Evolutionary conservation across 2,329 filamentous ascomycete genomes (phyloP), one percentile per base, ranked within the genome.

Genomic region (Cyphellophora europaea): DNA sequence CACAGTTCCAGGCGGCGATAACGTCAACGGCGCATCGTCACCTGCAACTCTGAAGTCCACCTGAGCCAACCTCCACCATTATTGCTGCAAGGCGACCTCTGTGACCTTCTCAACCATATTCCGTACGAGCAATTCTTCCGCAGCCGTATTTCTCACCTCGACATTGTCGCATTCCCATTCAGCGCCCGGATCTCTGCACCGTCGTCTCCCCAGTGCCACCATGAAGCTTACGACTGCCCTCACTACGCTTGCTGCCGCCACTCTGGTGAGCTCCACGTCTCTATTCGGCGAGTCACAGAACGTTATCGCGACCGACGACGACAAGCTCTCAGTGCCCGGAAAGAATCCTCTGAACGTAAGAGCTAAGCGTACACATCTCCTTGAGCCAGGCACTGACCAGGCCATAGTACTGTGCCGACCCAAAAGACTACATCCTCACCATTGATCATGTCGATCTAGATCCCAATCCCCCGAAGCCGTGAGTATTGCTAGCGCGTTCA

Each of bases 381-480:
- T 25, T n/a, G 21, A 25, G 21, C 21, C 18, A 29, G 19, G 6
- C 12, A 31, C 25, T 30, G 37, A 12, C 35, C 38, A 30, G 13
- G 31, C 27, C 13, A 10, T 19, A 49, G 47, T 84, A 82, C 63
- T 98, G 91, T 47, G 63, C 66, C 39, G 71, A 83, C 43, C 82
- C 84, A 38, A 60, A 62, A 32, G 58, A 75, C 33, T 77, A 95
- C 57, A 72, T 88, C 38, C 66, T 95, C 48, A 63, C 66, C 28
- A 87, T 98, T 52, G 68, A 87, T 45, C 74, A 73, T 30, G 86
- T 96, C 37, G 79, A 95, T 52, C 63, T 98, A 38, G 55, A 61
- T 21, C 91, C 91, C 11, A 96, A 95, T 61, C 91, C 89, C 41
- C 91, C 91, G 21, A 56, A 74, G 55, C 70, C 87, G 89, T 96